phyloP scores from a whole-genome alignment of 352 stramenopile species.

The Globisporangium apiculatum region DNA sequence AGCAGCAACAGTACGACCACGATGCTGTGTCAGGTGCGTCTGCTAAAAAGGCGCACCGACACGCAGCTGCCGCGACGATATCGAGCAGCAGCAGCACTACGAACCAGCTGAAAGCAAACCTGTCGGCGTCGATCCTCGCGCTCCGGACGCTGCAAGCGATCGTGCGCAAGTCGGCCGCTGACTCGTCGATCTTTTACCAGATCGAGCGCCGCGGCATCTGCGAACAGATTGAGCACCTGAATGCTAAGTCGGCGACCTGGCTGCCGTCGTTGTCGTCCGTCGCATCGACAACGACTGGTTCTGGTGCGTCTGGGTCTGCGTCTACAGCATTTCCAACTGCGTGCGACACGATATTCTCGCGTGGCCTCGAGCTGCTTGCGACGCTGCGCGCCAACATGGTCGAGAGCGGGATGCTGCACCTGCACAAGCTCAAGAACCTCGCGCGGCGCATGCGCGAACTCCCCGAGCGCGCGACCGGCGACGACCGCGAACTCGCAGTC shows the following conservation, averaged over 20 bases:
- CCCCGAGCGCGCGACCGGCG: conserved; percentile 10
- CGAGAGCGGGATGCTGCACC: conserved; percentile 65
- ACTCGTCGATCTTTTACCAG: conserved; percentile 67
- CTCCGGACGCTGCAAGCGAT: conserved; percentile 68
- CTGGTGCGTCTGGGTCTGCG: no score
- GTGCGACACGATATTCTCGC: conserved; percentile 47
- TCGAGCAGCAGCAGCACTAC: neutral
- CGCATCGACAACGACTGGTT: neutral
- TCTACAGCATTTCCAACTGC: neutral
- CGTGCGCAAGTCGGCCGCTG: conserved; percentile 45
- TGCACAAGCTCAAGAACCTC: conserved; percentile 72
- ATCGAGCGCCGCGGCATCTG: conserved; percentile 76
- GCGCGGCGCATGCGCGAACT: conserved; percentile 48
- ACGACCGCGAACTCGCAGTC: conserved; percentile 49
- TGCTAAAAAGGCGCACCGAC: neutral
- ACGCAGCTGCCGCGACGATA: neutral
- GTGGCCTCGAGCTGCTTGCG: conserved; percentile 44
- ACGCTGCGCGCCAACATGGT: conserved; percentile 58
- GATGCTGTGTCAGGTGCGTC: no score
- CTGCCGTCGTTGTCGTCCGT: conserved; percentile 13
- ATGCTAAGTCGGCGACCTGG: conserved; percentile 33
- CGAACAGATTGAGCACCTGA: conserved; percentile 61
- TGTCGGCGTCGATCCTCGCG: conserved; percentile 61
- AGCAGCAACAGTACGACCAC: conserved; percentile 1
- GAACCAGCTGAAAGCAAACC: conserved; percentile 25